These are phyloP conservation scores for Fusarium sp. DNA, from an alignment of 2,329 filamentous ascomycete genomes.

Conservation along the genomic window DNA sequence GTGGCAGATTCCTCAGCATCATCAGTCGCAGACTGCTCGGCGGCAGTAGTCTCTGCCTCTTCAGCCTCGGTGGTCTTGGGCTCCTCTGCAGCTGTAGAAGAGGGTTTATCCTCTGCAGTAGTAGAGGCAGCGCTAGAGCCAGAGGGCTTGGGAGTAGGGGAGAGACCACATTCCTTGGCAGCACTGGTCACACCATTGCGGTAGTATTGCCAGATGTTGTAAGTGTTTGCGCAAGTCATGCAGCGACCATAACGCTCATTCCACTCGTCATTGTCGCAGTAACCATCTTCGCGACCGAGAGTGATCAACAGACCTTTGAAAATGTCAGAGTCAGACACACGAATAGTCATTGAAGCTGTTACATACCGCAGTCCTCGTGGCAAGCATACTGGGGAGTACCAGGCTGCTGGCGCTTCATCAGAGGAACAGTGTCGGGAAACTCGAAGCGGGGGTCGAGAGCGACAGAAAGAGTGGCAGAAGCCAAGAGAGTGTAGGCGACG, in stretches of 20 bases:
- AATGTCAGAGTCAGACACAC: background rate
- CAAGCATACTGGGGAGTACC: constrained; percentile 62
- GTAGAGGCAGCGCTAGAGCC: constrained; percentile 23
- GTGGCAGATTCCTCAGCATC: background rate
- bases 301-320: constrained; percentile 49
- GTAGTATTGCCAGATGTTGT: constrained; percentile 63
- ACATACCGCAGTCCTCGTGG: constrained; percentile 63
- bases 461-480: constrained; percentile 29
- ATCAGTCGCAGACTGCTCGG: background rate
- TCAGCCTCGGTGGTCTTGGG: background rate
- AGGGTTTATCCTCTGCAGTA: constrained; percentile 1
- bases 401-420: constrained; percentile 60
- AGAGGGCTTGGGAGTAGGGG: constrained; percentile 37
- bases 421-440: constrained; percentile 39
- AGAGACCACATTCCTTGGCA: constrained; percentile 51
- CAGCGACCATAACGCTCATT: constrained; percentile 58
- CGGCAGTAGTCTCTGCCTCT: background rate
- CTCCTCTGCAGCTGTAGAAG: background rate
- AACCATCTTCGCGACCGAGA: constrained; percentile 52
- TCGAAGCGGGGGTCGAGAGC: constrained; percentile 53
- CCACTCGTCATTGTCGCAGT: constrained; percentile 59
- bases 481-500: constrained; percentile 40
- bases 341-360: constrained; percentile 15
- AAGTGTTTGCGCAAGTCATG: constrained; percentile 60
- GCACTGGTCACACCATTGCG: constrained; percentile 54